Conservation (phyloP, 352 stramenopile genomes). For the Pythium diclinum region DNA sequence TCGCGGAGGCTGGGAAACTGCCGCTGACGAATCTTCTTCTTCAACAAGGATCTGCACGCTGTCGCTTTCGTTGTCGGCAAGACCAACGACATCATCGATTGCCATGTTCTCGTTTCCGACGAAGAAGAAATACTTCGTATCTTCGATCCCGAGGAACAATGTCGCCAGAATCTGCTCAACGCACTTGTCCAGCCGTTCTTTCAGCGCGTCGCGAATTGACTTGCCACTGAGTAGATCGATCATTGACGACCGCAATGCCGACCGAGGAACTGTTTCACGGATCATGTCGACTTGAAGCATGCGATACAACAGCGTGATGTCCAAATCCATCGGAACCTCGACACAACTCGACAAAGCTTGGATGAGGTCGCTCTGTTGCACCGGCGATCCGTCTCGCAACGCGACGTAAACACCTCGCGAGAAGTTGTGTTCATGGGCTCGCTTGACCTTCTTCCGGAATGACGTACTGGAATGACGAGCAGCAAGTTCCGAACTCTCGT, state of each 20-base stretch:
- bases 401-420: constrained; percentile 84
- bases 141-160: constrained; percentile 58
- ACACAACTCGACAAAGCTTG: constrained; percentile 85
- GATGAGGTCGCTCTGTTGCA: constrained; percentile 84
- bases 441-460: constrained; percentile 83
- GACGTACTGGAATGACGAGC: constrained; percentile 30
- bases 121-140: constrained; percentile 86
- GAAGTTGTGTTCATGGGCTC: constrained; percentile 87
- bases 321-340: constrained; percentile 80
- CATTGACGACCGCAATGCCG: constrained; percentile 17
- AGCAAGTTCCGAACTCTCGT: not conserved
- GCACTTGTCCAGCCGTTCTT: constrained; percentile 64
- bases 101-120: constrained; percentile 54
- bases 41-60: constrained; percentile 62
- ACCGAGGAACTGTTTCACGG: constrained; percentile 30
- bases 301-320: constrained; percentile 84
- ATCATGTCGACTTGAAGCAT: constrained; percentile 64
- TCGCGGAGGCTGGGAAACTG: constrained; percentile 3
- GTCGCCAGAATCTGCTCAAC: constrained; percentile 63
- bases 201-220: constrained; percentile 39
- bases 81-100: constrained; percentile 56
- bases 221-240: constrained; percentile 36
- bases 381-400: constrained; percentile 60
- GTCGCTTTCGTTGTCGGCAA: constrained; percentile 39
- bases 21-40: constrained; percentile 30